These are phyloP conservation scores for Lichtheimia corymbifera DNA, from an alignment of 371 early-diverging fungal species.

Conservation along the genomic window DNA sequence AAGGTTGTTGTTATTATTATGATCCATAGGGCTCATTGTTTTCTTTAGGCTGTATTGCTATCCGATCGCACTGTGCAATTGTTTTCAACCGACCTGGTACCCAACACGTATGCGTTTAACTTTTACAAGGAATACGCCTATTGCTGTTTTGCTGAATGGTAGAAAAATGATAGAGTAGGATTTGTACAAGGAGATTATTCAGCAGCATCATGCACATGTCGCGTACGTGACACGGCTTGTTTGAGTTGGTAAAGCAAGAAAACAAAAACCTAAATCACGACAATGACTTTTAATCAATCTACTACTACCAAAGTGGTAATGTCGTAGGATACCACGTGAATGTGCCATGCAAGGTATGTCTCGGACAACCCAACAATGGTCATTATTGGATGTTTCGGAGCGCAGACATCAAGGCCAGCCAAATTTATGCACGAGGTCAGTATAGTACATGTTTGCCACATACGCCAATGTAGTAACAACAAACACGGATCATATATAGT, in stretches of 20 bases:
- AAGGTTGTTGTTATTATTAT: background rate
- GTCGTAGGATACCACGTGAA: conserved; percentile 47
- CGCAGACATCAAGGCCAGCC: conserved; percentile 20
- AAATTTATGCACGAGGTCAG: conserved; percentile 32
- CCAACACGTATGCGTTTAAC: conserved; percentile 31
- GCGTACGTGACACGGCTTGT: conserved; percentile 45
- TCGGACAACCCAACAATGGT: conserved; percentile 37
- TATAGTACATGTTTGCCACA: conserved; percentile 1
- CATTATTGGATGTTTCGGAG: conserved; percentile 53
- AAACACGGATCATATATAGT: conserved; percentile 9
- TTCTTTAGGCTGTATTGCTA: conserved; percentile 32
- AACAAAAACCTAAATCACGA: background rate
- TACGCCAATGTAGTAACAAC: background rate
- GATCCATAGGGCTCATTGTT: background rate
- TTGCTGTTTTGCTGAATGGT: too few relatives aligned
- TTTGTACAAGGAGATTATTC: conserved; percentile 45
- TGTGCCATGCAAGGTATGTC: conserved; percentile 42
- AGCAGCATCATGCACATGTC: conserved; percentile 38
- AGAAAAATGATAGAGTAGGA: conserved; percentile 20
- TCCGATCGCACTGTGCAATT: conserved; percentile 37
- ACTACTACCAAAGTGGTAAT: conserved; percentile 37
- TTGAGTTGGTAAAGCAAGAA: conserved; percentile 29
- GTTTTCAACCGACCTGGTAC: conserved; percentile 43
- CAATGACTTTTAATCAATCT: background rate
- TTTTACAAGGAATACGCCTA: too few relatives aligned